Evolutionary conservation across 345 rosid species (phyloP).

Genomic region (Pistacia integerrima): DNA sequence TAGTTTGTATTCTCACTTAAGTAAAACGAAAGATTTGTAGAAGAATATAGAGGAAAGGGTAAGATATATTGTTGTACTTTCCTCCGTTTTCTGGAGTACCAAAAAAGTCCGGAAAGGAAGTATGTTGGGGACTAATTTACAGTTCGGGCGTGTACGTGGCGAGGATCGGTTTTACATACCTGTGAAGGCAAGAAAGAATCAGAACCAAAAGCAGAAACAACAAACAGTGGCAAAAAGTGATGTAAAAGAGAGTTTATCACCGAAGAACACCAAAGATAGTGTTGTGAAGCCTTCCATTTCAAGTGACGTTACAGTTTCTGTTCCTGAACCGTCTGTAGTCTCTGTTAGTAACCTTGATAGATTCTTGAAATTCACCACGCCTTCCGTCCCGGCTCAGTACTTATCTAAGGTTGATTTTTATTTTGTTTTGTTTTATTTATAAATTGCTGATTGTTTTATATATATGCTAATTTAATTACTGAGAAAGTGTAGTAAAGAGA

Average conservation of each 20-base stretch:
- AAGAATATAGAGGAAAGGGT: too few relatives aligned
- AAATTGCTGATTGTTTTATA: not conserved
- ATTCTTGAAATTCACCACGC: slow-evolving; percentile 43
- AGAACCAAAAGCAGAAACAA: slow-evolving; percentile 23
- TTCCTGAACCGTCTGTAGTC: slow-evolving; percentile 17
- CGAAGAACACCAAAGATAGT: slow-evolving; percentile 7
- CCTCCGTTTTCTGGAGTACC: slow-evolving; percentile 11
- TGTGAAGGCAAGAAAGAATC: slow-evolving; percentile 43
- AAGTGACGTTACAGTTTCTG: slow-evolving; percentile 4
- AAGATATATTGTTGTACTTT: not conserved
- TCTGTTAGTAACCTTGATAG: slow-evolving; percentile 40
- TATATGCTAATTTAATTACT: slow-evolving; percentile 2
- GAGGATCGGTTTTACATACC: slow-evolving; percentile 46
- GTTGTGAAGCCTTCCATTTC: slow-evolving; percentile 10
- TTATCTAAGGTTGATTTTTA: slow-evolving; percentile 35
- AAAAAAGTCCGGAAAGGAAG: slow-evolving; percentile 14
- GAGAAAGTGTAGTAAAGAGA: not conserved
- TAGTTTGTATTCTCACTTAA: not conserved
- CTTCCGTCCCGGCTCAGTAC: slow-evolving; percentile 39
- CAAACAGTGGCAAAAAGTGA: slow-evolving; percentile 18
- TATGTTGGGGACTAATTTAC: slow-evolving; percentile 42
- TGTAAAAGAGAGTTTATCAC: slow-evolving; percentile 17
- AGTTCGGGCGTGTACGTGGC: slow-evolving; percentile 27
- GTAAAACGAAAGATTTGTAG: not conserved
- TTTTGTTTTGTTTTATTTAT: not conserved